Evolutionary conservation across 2,329 filamentous ascomycete species (phyloP), one percentile per base, ranked within the genome.

Genomic region (Claviceps arundinis): DNA sequence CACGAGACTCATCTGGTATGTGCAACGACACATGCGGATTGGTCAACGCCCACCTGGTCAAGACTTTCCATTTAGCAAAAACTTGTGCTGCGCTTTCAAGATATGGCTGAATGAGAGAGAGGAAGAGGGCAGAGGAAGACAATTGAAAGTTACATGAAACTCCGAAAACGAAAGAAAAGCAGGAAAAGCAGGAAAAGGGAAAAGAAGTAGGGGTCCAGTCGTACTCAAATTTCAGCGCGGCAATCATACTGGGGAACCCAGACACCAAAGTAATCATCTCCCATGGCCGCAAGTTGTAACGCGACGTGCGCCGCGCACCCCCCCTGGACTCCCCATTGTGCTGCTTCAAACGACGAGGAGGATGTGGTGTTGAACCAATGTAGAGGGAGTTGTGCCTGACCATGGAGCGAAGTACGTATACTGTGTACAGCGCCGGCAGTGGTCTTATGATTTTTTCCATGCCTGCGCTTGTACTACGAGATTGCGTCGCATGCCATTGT

Each of bases 201-300:
- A 45, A 6, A 17, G 16, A 41, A 16, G n/a, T n/a, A 41, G 16
- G 16, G 16, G 4, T 17, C 16, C 38, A 41, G 17, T 47, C 81
- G 64, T 74, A 93, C 85, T 97, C 91, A 63, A 98, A 97, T 63
- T 97, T 91, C 56, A 98, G 70, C 1, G 93, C 93, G 0, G 87
- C 89, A 38, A 91, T 81, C 61, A 84, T 84, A 58, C 86, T 91
- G 0, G 87, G 89, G 58, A 98, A 98, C 0, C 91, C 91, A 6
- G 87, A 86, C 1, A 97, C 85, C 5, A 96, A 73, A 42, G 81
- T 82, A 2, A 87, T 79, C 85, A 95, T 94, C 63, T 95, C 87
- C 89, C 93, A 97, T 0, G 93, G 93, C 43, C 88, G 78, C 55
- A 90, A 69, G 4, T 69, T 81, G 47, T 72, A 68, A 50, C 79